Conservation (phyloP, 495 filamentous ascomycete genomes). For the Penicillium chermesinum region DNA sequence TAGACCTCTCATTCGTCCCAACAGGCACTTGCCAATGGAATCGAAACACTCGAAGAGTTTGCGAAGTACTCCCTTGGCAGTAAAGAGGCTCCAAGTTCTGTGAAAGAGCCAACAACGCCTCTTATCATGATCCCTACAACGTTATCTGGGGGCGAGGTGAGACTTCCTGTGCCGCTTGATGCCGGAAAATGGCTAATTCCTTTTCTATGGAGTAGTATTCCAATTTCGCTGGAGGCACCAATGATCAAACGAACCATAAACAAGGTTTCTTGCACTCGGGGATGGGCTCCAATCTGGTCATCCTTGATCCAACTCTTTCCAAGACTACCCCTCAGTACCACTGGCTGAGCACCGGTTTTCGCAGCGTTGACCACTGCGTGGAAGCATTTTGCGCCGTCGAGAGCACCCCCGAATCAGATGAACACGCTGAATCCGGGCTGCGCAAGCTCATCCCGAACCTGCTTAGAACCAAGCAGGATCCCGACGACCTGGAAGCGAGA, state of each 20-base stretch:
- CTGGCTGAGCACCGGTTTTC: constrained; percentile 58
- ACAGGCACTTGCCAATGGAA: constrained; percentile 46
- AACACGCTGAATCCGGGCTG: background rate
- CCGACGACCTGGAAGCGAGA: background rate
- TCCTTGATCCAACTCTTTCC: constrained; percentile 54
- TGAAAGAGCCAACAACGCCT: constrained; percentile 40
- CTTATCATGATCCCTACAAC: no score
- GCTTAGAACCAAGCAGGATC: background rate
- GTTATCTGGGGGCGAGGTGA: no score
- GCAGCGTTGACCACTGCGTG: constrained; percentile 62
- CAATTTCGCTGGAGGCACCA: constrained; percentile 51
- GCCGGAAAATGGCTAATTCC: constrained; percentile 56
- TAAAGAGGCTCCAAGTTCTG: no score
- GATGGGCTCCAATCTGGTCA: constrained; percentile 48
- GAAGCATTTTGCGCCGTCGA: constrained; percentile 49
- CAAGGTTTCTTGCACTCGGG: constrained; percentile 43
- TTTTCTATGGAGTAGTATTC: constrained; percentile 62
- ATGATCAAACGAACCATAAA: constrained; percentile 50
- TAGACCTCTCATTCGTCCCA: background rate
- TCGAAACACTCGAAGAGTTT: constrained; percentile 38
- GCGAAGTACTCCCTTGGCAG: constrained; percentile 23
- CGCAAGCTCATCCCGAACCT: background rate
- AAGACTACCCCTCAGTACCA: constrained; percentile 51
- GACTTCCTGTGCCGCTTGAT: background rate
- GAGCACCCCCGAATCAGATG: constrained; percentile 13